Evolutionary conservation across 2,329 filamentous ascomycete species (phyloP).

Genomic region (Sporothrix brunneoviolacea): DNA sequence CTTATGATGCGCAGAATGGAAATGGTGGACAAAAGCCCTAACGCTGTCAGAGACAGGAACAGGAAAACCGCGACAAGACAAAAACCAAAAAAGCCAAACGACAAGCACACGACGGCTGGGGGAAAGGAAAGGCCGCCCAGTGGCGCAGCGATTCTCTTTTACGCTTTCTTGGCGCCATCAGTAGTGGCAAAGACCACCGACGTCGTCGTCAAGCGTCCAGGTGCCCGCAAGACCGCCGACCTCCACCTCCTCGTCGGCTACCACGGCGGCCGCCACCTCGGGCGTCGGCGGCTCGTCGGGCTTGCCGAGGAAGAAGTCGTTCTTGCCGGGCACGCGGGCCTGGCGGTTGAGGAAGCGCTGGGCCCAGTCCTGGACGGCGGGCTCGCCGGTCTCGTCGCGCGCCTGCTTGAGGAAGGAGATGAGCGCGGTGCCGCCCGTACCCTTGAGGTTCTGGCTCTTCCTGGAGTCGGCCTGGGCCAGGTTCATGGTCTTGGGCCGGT

Average conservation of each 20-base stretch:
- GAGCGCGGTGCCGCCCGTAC: constrained; percentile 86
- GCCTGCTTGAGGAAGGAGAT: constrained; percentile 97
- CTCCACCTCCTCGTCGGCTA: constrained; percentile 33
- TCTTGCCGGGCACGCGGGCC: constrained; percentile 41
- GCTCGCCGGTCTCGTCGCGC: constrained; percentile 89
- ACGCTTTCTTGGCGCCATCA: no score
- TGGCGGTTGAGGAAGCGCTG: constrained; percentile 50
- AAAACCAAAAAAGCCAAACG: no score
- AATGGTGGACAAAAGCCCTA: no score
- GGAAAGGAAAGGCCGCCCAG: no score
- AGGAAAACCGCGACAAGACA: no score
- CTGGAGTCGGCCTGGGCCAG: constrained; percentile 14
- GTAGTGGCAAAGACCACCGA: constrained; percentile 56
- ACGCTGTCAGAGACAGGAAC: no score
- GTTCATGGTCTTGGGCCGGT: constrained; percentile 16
- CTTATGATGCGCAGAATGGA: no score
- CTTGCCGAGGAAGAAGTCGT: constrained; percentile 54
- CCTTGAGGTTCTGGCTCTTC: no score
- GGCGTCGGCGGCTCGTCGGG: constrained; percentile 32
- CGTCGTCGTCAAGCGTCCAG: constrained; percentile 82
- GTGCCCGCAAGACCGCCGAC: constrained; percentile 67
- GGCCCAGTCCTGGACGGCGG: constrained; percentile 65
- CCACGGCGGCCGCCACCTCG: constrained; percentile 23
- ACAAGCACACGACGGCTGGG: no score
- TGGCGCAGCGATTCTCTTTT: no score